phyloP scores from a whole-genome alignment of 352 stramenopile species.

The Phytophthora tentaculata region DNA sequence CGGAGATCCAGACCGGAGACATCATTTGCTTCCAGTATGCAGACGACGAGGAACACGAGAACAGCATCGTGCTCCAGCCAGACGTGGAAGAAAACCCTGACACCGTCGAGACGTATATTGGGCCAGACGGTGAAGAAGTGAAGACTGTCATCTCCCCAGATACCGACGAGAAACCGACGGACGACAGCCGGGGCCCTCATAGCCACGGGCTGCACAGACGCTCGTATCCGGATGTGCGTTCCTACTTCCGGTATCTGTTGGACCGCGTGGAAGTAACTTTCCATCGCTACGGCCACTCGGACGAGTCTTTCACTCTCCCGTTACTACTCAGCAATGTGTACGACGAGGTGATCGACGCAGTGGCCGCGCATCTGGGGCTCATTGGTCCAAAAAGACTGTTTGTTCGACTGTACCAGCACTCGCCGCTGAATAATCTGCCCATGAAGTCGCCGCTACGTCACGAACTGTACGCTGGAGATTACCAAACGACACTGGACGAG shows the following conservation, averaged over 20 bases:
- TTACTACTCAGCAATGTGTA: conserved; percentile 79
- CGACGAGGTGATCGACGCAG: conserved; percentile 71
- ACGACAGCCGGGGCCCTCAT: conserved; percentile 23
- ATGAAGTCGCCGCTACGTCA: conserved; percentile 79
- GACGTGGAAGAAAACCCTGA: conserved; percentile 42
- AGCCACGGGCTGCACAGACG: conserved; percentile 37
- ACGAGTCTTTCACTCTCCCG: conserved; percentile 53
- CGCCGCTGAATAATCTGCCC: conserved; percentile 59
- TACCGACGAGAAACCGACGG: conserved; percentile 23
- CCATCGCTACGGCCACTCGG: conserved; percentile 49
- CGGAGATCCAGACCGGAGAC: conserved; percentile 84
- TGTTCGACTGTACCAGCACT: conserved; percentile 87
- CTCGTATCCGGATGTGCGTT: conserved; percentile 69
- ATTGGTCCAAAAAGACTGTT: conserved; percentile 50
- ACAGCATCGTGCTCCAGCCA: conserved; percentile 18
- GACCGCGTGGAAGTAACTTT: conserved; percentile 84
- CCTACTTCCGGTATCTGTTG: conserved; percentile 85
- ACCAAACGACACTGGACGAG: conserved; percentile 70
- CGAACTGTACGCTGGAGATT: conserved; percentile 60
- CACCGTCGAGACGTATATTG: conserved; percentile 29
- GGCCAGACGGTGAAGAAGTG: conserved; percentile 36
- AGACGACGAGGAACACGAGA: conserved; percentile 41
- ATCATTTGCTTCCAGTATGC: conserved; percentile 85
- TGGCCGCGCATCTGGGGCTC: conserved; percentile 55
- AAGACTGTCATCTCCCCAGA: conserved; percentile 24